phyloP scores from a whole-genome alignment of 306 rosid genomes.

The Echinosophora koreensis region DNA sequence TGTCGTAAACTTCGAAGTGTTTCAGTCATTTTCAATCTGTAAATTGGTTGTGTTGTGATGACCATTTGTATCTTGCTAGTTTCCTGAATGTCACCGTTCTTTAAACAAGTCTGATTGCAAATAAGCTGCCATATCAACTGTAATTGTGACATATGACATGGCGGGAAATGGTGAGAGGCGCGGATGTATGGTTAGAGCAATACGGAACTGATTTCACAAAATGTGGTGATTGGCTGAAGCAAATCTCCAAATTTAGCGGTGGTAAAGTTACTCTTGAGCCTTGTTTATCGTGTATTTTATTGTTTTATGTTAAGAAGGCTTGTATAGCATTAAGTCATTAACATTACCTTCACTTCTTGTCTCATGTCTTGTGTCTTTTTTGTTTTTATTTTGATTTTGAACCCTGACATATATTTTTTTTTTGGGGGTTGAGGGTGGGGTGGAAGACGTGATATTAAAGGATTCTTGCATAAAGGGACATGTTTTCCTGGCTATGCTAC shows the following conservation, averaged over 20 bases:
- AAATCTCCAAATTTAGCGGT: conserved; percentile 38
- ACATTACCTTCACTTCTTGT: background rate
- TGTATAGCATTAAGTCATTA: conserved; percentile 16
- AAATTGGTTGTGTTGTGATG: conserved; percentile 46
- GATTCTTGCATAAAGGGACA: too few relatives aligned
- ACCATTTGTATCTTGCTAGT: conserved; percentile 51
- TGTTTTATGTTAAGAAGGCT: conserved; percentile 35
- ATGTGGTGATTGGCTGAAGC: conserved; percentile 42
- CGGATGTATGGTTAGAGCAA: conserved; percentile 35
- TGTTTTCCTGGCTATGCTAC: too few relatives aligned
- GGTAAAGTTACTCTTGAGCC: conserved; percentile 47
- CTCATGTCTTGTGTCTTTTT: background rate
- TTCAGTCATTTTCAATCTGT: conserved; percentile 48
- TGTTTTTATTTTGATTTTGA: too few relatives aligned
- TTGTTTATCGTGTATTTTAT: conserved; percentile 49
- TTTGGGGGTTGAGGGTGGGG: too few relatives aligned
- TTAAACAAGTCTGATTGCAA: conserved; percentile 17
- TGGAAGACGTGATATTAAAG: too few relatives aligned
- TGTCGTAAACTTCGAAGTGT: conserved; percentile 45
- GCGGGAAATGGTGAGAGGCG: conserved; percentile 45
- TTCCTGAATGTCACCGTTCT: conserved; percentile 41
- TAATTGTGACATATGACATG: conserved; percentile 39
- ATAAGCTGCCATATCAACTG: conserved; percentile 32
- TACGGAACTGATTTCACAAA: conserved; percentile 42
- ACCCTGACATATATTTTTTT: too few relatives aligned